phyloP scores from a whole-genome alignment of 345 rosid genomes.

The Gossypium ekmanianum region DNA sequence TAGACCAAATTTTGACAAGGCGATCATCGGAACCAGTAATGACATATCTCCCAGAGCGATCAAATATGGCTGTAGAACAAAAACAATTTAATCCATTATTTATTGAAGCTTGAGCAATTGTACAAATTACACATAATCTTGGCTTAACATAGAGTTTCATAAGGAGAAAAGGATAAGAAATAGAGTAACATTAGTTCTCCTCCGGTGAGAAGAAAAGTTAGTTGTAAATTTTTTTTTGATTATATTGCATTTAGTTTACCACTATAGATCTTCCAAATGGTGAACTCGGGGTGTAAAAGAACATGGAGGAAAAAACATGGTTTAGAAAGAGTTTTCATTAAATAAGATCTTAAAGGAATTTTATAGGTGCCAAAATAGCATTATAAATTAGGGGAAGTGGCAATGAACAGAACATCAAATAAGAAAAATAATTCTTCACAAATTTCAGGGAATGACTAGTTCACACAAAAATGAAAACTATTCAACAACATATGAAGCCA shows the following conservation, averaged over 20 bases:
- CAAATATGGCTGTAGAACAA: conserved; percentile 75
- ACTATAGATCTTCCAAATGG: neutral
- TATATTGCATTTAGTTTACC: neutral
- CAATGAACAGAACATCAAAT: neutral
- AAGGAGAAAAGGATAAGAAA: neutral
- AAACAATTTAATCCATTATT: conserved; percentile 5
- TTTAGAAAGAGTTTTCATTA: neutral
- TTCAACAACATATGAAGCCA: neutral
- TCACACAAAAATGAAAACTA: neutral
- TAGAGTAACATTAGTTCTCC: neutral
- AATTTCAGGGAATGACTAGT: neutral
- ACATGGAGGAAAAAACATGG: neutral
- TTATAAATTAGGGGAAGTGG: neutral
- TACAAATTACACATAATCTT: neutral
- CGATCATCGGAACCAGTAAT: conserved; percentile 98
- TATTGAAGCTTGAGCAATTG: conserved; percentile 1
- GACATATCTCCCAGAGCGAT: conserved; percentile 92
- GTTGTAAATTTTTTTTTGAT: neutral
- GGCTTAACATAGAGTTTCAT: neutral
- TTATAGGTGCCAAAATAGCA: neutral
- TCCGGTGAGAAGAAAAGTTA: neutral
- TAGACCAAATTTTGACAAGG: conserved; percentile 98
- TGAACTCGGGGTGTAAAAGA: neutral
- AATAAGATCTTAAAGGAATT: neutral
- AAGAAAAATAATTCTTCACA: neutral